These are phyloP conservation scores for Populus euphratica DNA, from an alignment of 345 rosid genomes.

Conservation along the genomic window DNA sequence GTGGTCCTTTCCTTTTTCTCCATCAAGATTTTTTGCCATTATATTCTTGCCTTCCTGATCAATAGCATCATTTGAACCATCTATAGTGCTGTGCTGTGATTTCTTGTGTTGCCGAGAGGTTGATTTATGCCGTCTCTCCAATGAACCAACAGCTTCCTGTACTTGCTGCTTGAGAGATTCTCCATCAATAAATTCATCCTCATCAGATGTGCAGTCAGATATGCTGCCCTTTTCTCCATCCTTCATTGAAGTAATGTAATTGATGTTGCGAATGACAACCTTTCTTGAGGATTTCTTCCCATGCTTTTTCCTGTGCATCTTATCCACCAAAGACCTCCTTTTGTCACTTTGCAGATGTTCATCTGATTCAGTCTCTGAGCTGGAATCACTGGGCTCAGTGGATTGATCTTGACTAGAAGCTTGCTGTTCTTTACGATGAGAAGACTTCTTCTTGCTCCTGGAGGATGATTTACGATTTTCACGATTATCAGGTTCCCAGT, in stretches of 20 bases:
- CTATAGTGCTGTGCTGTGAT: constrained; percentile 18
- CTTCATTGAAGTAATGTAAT: constrained; percentile 81
- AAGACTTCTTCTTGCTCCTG: constrained; percentile 58
- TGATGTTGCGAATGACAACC: constrained; percentile 92
- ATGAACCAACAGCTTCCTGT: constrained; percentile 78
- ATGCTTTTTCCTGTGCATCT: constrained; percentile 43
- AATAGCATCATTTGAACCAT: constrained; percentile 27
- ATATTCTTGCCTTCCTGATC: constrained; percentile 25
- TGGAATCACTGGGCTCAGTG: constrained; percentile 43
- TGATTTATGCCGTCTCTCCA: constrained; percentile 62
- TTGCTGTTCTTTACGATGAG: constrained; percentile 36
- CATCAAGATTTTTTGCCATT: constrained; percentile 30
- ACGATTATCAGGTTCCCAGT: constrained; percentile 44
- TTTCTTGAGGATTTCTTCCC: constrained; percentile 76
- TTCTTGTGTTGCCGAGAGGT: constrained; percentile 50
- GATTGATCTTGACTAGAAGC: constrained; percentile 52
- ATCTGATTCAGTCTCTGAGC: constrained; percentile 46
- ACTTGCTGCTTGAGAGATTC: constrained; percentile 73
- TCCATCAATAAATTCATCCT: constrained; percentile 59
- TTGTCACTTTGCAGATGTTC: constrained; percentile 26
- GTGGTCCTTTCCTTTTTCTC: constrained; percentile 43
- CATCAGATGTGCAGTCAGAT: constrained; percentile 60
- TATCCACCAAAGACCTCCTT: constrained; percentile 23
- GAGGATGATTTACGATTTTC: constrained; percentile 48
- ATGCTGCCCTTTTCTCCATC: constrained; percentile 52